These are phyloP conservation scores for Brasenia schreberi DNA, from an alignment of 164 flowering plant genomes.

Conservation along the genomic window DNA sequence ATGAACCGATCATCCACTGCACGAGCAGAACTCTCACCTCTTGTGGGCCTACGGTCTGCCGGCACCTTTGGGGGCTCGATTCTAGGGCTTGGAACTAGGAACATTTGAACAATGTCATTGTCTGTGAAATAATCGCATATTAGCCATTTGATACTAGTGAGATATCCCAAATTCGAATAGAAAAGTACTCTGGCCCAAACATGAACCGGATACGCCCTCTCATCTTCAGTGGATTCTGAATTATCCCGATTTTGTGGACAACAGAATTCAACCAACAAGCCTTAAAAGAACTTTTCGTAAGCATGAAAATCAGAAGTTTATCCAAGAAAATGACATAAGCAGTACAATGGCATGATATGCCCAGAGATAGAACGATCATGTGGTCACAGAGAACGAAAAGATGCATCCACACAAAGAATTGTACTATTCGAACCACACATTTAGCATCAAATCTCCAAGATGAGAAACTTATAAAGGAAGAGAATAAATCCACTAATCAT, in stretches of 20 bases:
- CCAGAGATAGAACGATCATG: no score
- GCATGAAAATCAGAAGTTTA: no score
- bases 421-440: not conserved
- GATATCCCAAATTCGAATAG: not conserved
- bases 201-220: not conserved
- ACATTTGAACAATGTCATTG: conserved; percentile 76
- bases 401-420: not conserved
- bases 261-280: not conserved
- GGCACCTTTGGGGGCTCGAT: conserved; percentile 13
- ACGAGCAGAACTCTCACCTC: conserved; percentile 29
- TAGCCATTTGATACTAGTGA: not conserved
- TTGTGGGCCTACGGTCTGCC: conserved; percentile 5
- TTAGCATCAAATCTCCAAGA: not conserved
- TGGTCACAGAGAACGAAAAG: no score
- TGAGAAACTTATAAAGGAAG: not conserved
- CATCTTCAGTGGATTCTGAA: not conserved
- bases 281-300: no score
- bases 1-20: conserved; percentile 74
- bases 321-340: no score
- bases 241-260: not conserved
- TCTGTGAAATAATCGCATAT: conserved; percentile 21
- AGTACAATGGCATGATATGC: no score
- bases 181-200: not conserved
- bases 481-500: no score
- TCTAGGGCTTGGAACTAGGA: conserved; percentile 24